Evolutionary conservation across 2,329 filamentous ascomycete genomes (phyloP), one percentile per base, ranked within the genome.

Genomic region (Venturia pyrina): DNA sequence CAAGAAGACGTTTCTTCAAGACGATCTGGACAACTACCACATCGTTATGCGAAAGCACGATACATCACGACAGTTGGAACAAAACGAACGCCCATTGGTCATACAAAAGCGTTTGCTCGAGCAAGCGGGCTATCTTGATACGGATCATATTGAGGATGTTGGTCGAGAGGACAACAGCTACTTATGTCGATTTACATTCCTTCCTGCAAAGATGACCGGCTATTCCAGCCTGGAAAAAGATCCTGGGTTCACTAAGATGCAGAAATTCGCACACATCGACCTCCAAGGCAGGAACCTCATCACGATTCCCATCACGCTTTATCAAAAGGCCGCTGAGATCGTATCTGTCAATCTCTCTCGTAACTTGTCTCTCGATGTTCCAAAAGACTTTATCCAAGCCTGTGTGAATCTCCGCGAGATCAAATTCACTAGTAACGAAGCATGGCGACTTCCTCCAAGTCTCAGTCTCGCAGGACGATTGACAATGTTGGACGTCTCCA

Each of bases 131-230:
- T 99, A 98, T 73, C 88, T 90, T 66, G 87, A 91, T 41, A 86
- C 86, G 66, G 95, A 99, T 75, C 87, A 87, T 48, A 87, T 99
- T 59, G 93, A 97, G 74, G 95, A 98, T 68, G 86, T 99, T 64
- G 95, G 95, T 37, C 87, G 95, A 66, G 95, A 99, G 76, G 95
- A 99, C 79, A 96, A 98, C 76, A 96, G 93, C 74, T 99, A 98
- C 71, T 83, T 99, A 15, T 96, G 93, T 74, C 90, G 95, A 6
- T 98, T 99, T 78, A 91, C 95, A 67, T 99, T 99, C 76, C 81
- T 97, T 67, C 93, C 93, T 19, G 89, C 90, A 24, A 90, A 93
- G 72, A 89, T 96, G 75, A 93, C 87, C 74, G 91, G 93, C 62
- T 93, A 80, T 69, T 80, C 88, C 56, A 86, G 83, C 67, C 81